Base-by-base conservation (phyloP, 371 early-diverging fungal genomes). In the Mortierella sp. region DNA sequence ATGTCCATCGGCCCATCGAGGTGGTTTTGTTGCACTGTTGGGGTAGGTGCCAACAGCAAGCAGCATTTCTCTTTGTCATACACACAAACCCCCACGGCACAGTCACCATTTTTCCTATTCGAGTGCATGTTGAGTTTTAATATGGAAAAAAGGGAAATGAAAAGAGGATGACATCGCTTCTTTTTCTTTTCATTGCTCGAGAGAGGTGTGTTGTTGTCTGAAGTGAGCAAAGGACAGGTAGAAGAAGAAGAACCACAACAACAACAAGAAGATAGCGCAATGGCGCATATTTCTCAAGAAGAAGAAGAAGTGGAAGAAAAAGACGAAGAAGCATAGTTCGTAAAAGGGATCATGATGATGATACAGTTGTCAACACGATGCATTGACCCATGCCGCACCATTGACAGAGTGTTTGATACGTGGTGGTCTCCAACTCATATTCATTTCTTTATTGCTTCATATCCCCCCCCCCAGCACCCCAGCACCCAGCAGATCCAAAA, bases 81-180 rank as follows among this genome's bases (percentile, higher is more conserved):
- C 68, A 21, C 10, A 21, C 21, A 31, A 5, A 38, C 1, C 42
- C 34, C 16, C 28, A 24, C 24, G 42, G 42, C 42, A 65, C 21
- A 74, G 58, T 74, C 44, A 11, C 10, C 28, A 31, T 58, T 28
- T 28, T n/a, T 14, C 19, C 52, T 34, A 19, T 31, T 48, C 16
- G 28, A 10, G 24, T 34, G 28, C 21, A 6, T 19, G 65, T 65
- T 34, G 65, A 65, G 38, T 65, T 21, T 38, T 8, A 73, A 73
- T 14, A 48, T n/a, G n/a, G n/a, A n/a, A 48, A 4, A 72, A 73
- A 50, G 72, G 24, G 26, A 73, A 52, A 73, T 52, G 50, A 73
- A 73, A 9, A 55, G 50, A 73, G 42, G 48, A 48, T 55, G 73
- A 38, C 38, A 50, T 73, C 50, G 58, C 14, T 54, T 31, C 58